phyloP scores from a whole-genome alignment of 768 basidiomycete genomes.

The Mycena galopus region DNA sequence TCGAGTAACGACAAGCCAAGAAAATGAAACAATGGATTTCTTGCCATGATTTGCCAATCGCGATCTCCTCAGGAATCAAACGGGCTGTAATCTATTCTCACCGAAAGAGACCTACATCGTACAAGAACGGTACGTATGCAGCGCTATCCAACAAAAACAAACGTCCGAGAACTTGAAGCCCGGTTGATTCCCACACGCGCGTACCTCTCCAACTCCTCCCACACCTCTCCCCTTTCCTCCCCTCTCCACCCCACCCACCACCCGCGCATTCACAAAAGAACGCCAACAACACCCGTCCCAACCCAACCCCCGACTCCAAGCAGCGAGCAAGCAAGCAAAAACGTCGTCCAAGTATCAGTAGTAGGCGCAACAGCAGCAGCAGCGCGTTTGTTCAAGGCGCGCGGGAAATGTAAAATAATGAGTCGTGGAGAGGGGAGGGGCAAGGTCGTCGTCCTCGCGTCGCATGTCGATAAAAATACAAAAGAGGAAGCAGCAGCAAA shows the following conservation, averaged over 20 bases:
- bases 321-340: conserved; percentile 1
- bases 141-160: neutral
- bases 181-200: neutral
- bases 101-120: neutral
- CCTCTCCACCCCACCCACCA: neutral
- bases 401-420: conserved; percentile 15
- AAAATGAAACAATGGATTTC: too few relatives aligned
- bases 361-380: conserved; percentile 9
- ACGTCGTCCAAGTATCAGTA: conserved; percentile 20
- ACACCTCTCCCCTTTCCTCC: neutral
- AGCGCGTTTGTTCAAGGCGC: neutral
- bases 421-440: neutral
- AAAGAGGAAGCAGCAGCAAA: conserved; percentile 7
- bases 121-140: conserved; percentile 15
- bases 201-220: neutral
- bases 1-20: too few relatives aligned
- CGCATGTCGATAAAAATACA: conserved; percentile 36
- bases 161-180: neutral
- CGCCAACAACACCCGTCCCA: neutral
- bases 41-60: too few relatives aligned
- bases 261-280: conserved; percentile 3
- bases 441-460: conserved; percentile 24
- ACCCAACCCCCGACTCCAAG: conserved; percentile 1
- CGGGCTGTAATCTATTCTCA: conserved; percentile 1
- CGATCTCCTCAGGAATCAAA: too few relatives aligned